These are phyloP conservation scores for Phytophthora sojae DNA, from an alignment of 352 stramenopile species.

Conservation along the genomic window DNA sequence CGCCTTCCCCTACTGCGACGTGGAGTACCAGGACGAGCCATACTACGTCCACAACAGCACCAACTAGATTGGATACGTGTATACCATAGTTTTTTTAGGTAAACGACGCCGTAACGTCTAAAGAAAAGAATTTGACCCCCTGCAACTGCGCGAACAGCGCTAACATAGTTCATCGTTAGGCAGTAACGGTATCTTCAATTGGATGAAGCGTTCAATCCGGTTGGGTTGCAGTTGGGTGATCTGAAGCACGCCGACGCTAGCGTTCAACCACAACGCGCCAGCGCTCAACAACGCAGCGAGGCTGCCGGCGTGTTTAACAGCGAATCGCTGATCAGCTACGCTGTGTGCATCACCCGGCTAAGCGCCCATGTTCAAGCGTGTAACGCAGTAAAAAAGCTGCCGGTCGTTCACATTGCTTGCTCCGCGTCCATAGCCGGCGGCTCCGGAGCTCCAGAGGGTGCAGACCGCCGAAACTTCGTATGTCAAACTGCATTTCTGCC, in stretches of 20 bases:
- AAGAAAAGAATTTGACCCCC: no score
- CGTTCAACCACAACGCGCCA: not conserved
- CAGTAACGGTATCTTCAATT: not conserved
- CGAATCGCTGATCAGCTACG: not conserved
- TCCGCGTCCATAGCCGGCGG: not conserved
- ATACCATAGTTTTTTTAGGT: no score
- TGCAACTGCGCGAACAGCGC: no score
- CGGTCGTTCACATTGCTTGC: slow-evolving; percentile 7
- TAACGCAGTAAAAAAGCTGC: slow-evolving; percentile 17
- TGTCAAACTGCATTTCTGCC: not conserved
- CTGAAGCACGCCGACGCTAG: not conserved
- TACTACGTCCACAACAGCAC: no score
- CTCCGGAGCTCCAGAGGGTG: not conserved
- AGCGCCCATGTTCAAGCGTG: slow-evolving; percentile 11
- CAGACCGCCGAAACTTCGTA: slow-evolving; percentile 7
- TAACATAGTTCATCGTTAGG: no score
- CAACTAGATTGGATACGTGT: no score
- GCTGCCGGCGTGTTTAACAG: not conserved
- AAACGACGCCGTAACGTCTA: no score
- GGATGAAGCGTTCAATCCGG: not conserved
- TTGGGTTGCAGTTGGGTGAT: not conserved
- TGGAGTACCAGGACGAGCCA: slow-evolving; percentile 14
- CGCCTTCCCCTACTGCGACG: slow-evolving; percentile 27
- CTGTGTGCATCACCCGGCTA: slow-evolving; percentile 11
- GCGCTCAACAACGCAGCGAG: not conserved